Evolutionary conservation across 108 stramenopile species (phyloP).

Genomic region (Fragilariopsis cylindrus): DNA sequence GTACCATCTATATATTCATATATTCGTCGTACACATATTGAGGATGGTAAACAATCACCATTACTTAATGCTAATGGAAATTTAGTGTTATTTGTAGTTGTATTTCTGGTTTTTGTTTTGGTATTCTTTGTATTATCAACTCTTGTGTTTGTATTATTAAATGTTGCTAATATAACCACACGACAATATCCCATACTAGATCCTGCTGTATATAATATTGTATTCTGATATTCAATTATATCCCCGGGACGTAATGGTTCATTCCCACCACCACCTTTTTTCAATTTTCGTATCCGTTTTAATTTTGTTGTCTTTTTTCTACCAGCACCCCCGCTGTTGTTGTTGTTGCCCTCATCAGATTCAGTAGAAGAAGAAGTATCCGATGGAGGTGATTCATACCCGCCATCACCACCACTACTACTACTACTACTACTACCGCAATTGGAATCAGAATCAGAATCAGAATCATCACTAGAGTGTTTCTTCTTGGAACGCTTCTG

Average conservation of each 20-base stretch:
- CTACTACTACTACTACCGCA: no score
- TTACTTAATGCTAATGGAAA: conserved; percentile 44
- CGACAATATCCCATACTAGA: conserved; percentile 41
- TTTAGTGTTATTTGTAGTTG: conserved; percentile 12
- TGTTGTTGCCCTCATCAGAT: not conserved
- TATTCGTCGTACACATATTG: conserved; percentile 45
- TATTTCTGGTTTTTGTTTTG: no score
- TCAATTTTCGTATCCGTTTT: no score
- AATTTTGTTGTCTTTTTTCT: no score
- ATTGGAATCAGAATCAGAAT: no score
- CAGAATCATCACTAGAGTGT: no score
- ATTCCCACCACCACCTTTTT: not conserved
- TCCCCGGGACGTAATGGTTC: conserved; percentile 74
- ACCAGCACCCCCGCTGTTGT: not conserved
- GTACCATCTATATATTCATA: conserved; percentile 41
- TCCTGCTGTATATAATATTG: conserved; percentile 53
- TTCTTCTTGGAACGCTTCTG: no score
- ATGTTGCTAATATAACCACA: conserved; percentile 45
- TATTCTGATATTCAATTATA: conserved; percentile 63
- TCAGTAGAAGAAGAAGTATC: not conserved
- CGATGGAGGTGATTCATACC: not conserved
- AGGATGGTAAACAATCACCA: conserved; percentile 43
- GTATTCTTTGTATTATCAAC: no score
- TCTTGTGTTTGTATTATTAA: no score
- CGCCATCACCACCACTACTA: not conserved